Evolutionary conservation across 352 stramenopile genomes (phyloP), one percentile per base, ranked within the genome.

Genomic region (Phytopythium sindhum): DNA sequence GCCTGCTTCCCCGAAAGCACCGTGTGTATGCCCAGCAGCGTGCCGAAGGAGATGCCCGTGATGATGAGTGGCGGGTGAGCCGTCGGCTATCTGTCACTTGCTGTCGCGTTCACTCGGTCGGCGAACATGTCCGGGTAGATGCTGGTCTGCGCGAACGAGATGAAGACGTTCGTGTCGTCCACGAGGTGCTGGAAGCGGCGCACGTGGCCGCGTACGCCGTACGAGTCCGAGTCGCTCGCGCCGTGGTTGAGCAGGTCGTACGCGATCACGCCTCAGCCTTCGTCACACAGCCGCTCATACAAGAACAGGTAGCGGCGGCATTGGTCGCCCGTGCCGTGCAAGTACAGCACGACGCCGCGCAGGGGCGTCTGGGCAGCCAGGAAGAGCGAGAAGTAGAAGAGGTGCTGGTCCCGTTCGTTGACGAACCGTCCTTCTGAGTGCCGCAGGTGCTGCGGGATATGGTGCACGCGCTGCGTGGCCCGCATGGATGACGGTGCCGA

Each of bases 21-120:
- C 12, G 73, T 83, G 73, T 87, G 79, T n/a, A 86, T 62, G 0
- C 77, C 79, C 17, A 90, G 72, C 5, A 90, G 68, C 44, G 69
- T 77, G 14, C 81, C 81, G 41, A 85, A 82, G 24, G 75, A 86
- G 24, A 83, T 82, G 37, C 81, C 81, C 60, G 75, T 75, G 63
- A 90, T 78, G 52, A 86, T 72, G 21, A 88, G 47, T 50, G 79
- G 79, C 50, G 65, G 66, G 52, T 64, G 39, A 64, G 17, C 7
- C 60, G 50, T 19, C n/a, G 39, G 39, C 3, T n/a, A 11, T 44
- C 39, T 6, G 7, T 39, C 33, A 10, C 33, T 11, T 39, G n/a
- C 33, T 4, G 4, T 9, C 31, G 9, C 31, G 31, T 37, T 9
- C 4, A 37, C 4, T 44, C 12, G 39, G 26, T 69, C 60, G 4